Evolutionary conservation across 106 monocot genomes (phyloP).

Genomic region (Allium fistulosum): DNA sequence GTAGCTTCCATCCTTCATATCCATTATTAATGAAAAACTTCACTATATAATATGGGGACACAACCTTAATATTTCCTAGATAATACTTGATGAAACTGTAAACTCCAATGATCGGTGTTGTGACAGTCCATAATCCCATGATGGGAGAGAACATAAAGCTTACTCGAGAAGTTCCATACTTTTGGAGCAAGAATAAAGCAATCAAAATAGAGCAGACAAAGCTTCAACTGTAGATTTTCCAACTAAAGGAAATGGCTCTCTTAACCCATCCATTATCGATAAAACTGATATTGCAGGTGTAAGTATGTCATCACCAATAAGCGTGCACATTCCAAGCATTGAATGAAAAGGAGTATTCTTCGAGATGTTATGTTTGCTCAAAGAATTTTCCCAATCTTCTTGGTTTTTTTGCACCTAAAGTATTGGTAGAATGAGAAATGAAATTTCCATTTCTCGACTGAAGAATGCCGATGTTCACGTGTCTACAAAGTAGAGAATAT

Average conservation of each 20-base stretch:
- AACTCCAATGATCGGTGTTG: constrained; percentile 62
- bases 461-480: constrained; percentile 56
- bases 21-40: constrained; percentile 55
- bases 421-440: not conserved
- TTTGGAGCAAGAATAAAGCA: constrained; percentile 63
- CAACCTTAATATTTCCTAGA: constrained; percentile 52
- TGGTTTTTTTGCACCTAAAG: not conserved
- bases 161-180: constrained; percentile 58
- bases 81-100: constrained; percentile 55
- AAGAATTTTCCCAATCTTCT: constrained; percentile 41
- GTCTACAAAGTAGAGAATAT: constrained; percentile 67
- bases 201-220: constrained; percentile 47
- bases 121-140: constrained; percentile 72
- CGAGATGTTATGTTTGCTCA: constrained; percentile 42
- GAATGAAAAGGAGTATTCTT: constrained; percentile 50
- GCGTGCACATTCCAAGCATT: constrained; percentile 76
- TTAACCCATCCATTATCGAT: constrained; percentile 69
- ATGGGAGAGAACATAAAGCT: constrained; percentile 89
- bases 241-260: constrained; percentile 56
- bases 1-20: constrained; percentile 54
- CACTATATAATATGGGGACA: constrained; percentile 70
- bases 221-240: constrained; percentile 54
- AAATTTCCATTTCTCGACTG: constrained; percentile 19
- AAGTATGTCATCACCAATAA: constrained; percentile 84
- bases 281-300: constrained; percentile 83